Base-by-base conservation (phyloP, 345 rosid genomes). In the Lagerstroemia speciosa region DNA sequence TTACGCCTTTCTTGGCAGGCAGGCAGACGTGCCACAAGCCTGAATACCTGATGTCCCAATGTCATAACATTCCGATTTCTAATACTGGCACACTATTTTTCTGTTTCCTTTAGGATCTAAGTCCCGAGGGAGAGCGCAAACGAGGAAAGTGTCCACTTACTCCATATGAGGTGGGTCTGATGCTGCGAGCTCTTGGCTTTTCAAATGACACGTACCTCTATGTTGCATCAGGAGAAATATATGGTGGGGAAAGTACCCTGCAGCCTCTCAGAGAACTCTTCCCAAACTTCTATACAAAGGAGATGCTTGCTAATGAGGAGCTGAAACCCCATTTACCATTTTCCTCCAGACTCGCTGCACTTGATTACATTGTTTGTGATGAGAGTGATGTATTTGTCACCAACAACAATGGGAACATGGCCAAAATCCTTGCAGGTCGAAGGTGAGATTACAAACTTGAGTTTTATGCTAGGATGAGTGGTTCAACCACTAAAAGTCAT, bases 211-310 rank as follows among this genome's bases (percentile, higher is more conserved):
- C 98, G 1, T 82, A 87, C 75, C 74, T 95, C 43, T 95, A 87
- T 77, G 94, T 92, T 73, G 99, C 99, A 31, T 92, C 99, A 69
- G 99, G 98, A 76, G 99, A 95, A 80, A 86, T 95, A 82, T 95
- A 92, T 62, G 98, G 98, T 12, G 99, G 98, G 69, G 98, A 92
- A 78, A 86, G 84, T 72, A 92, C 99, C 46, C 75, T 95, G 70
- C 76, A 70, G 69, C 99, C 99, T 38, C 84, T 90, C 0, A 83
- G 91, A 76, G 97, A 88, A 67, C 85, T 95, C 66, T 95, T 95
- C 69, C 97, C 98, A 58, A 90, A 92, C 81, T 95, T 92, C 71
- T 90, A 90, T 71, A 92, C 99, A 19, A 92, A 92, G 78, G 99
- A 95, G 79, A 87, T 84, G 88, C 96, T 95, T 73, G 96, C 87